Base-by-base conservation (phyloP, 106 monocot species). In the Xerophyta viscosa region DNA sequence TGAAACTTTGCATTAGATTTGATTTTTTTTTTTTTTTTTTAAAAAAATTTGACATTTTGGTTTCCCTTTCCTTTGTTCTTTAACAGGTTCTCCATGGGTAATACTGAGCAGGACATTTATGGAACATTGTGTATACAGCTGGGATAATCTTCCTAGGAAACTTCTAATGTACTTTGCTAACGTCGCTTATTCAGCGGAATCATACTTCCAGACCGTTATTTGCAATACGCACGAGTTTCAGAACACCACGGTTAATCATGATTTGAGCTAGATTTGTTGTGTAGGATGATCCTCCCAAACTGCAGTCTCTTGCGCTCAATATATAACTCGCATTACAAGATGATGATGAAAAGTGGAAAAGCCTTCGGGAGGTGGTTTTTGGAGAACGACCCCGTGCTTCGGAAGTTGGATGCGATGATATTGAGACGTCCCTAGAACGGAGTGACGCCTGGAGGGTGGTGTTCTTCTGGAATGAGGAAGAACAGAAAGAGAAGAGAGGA, bases 91-190 rank as follows among this genome's bases (percentile, higher is more conserved):
- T 66, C 92, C 92, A 12, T 92, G 92, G 92, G 61, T 83, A 46
- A 87, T 87, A 52, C 79, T 92, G 1, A 92, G 87, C 60, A 69
- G 74, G 48, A 37, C 67, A 28, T 92, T 92, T 37, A 15, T 71
- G 28, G 82, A 92, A 37, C 58, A 83, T 24, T 73, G 73, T 39
- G 61, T 92, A 5, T 50, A 43, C 37, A 65, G 82, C 44, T 79
- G 70, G 61, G 87, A 92, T n/a, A 92, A 87, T 52, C 83, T 92
- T 46, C 92, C 92, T 2, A 70, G 92, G 26, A 82, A 73, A 15
- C 71, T 92, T n/a, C 73, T 92, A 17, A 87, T 92, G 92, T 92
- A 92, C 59, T 79, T 77, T 50, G 20, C 87, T 2, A 92, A 92
- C 46, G 73, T 77, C 3, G 62, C 79, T 4, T 92, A 79, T 62